A percentile compares a stretch with the other conserved stretches of the same genome.
Evolutionary conservation across 306 rosid genomes (phyloP).

Genomic region (Hippophae gyantsensis): DNA sequence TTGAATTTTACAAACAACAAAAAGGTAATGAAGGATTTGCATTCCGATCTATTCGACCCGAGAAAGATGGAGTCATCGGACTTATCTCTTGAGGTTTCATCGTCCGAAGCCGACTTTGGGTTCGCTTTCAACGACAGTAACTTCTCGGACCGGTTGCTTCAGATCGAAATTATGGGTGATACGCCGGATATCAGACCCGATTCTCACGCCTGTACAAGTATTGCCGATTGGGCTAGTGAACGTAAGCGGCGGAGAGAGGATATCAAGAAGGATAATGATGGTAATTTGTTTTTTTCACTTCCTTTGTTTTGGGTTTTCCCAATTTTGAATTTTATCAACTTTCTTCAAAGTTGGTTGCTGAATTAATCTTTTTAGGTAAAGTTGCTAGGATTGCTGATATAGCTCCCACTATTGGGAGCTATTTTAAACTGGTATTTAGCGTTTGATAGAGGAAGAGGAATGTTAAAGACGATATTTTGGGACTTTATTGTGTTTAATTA

Average conservation of each 20-base stretch:
- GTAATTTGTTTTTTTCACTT: background rate
- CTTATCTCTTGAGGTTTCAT: conserved; percentile 35
- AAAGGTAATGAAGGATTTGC: conserved; percentile 27
- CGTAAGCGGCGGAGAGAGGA: conserved; percentile 89
- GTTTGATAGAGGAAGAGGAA: background rate
- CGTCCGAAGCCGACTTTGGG: conserved; percentile 68
- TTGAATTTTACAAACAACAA: background rate
- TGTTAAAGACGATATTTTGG: background rate
- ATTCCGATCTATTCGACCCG: conserved; percentile 80
- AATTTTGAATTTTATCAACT: background rate
- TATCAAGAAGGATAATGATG: conserved; percentile 63
- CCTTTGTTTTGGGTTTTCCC: background rate
- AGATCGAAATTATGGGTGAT: conserved; percentile 77
- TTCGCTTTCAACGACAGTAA: conserved; percentile 94
- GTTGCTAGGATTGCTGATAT: background rate
- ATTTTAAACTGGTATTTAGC: background rate
- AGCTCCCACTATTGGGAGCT: background rate
- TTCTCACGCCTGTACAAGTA: conserved; percentile 44
- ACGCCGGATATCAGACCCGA: conserved; percentile 39
- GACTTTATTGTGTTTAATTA: too few relatives aligned
- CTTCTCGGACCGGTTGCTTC: conserved; percentile 84
- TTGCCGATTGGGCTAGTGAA: conserved; percentile 89
- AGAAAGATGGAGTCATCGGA: conserved; percentile 57
- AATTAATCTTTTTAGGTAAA: background rate
- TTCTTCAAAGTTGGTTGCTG: background rate